These are phyloP conservation scores for Arxiozyma bovina DNA, from an alignment of 1,139 yeast species.

Conservation along the genomic window DNA sequence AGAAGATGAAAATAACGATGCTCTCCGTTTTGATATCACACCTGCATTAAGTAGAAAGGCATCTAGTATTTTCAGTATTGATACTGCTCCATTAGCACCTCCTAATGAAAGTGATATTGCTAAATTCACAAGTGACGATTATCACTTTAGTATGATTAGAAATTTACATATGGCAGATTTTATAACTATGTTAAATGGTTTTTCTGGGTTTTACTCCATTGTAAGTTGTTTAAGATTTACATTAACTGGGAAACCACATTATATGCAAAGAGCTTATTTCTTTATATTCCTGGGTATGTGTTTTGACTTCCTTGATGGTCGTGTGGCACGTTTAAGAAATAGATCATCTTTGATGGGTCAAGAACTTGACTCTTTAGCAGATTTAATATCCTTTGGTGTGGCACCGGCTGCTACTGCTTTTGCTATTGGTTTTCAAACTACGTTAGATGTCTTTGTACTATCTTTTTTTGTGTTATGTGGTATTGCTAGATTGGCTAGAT, in stretches of 20 bases:
- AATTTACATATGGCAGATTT: constrained; percentile 91
- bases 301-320: constrained; percentile 93
- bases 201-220: constrained; percentile 82
- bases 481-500: constrained; percentile 84
- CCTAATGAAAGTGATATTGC: constrained; percentile 70
- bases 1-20: background rate
- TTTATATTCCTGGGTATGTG: constrained; percentile 83
- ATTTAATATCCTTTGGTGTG: constrained; percentile 84
- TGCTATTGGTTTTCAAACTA: constrained; percentile 79
- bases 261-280: constrained; percentile 82
- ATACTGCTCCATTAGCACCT: constrained; percentile 36
- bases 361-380: constrained; percentile 93
- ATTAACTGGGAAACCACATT: constrained; percentile 54
- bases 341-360: constrained; percentile 94
- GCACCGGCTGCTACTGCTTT: constrained; percentile 92
- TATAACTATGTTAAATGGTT: constrained; percentile 85
- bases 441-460: constrained; percentile 66
- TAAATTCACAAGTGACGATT: constrained; percentile 67
- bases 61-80: constrained; percentile 35
- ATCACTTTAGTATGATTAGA: constrained; percentile 70
- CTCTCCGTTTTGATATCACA: constrained; percentile 2
- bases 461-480: constrained; percentile 90
- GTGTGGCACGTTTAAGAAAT: constrained; percentile 90
- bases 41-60: constrained; percentile 28
- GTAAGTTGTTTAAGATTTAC: constrained; percentile 77